These are phyloP conservation scores for Neonectria neomacrospora DNA, from an alignment of 2,329 filamentous ascomycete genomes.

Conservation along the genomic window DNA sequence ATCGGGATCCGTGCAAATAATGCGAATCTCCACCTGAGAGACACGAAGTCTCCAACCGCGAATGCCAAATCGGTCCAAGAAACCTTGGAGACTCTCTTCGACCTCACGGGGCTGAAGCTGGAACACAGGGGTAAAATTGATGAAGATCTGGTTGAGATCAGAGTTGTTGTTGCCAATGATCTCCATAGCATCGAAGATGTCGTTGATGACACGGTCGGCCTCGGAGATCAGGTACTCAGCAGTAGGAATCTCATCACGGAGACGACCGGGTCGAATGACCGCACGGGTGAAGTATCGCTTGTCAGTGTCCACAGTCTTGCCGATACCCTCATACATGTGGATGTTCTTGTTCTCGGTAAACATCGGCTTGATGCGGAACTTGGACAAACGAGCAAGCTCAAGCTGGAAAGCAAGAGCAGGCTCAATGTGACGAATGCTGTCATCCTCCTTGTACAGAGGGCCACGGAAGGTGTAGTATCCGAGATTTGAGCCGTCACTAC, in stretches of 20 bases:
- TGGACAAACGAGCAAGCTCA: constrained; percentile 90
- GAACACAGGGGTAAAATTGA: constrained; percentile 99
- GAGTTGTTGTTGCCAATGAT: constrained; percentile 99
- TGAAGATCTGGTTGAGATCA: constrained; percentile 99
- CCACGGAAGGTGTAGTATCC: constrained; percentile 99
- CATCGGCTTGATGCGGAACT: constrained; percentile 98
- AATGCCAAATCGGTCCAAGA: constrained; percentile 95
- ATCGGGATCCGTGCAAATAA: constrained; percentile 91
- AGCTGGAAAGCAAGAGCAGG: constrained; percentile 98
- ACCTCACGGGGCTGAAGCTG: constrained; percentile 89
- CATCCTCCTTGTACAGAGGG: constrained; percentile 87
- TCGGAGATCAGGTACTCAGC: constrained; percentile 98
- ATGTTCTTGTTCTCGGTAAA: constrained; percentile 99
- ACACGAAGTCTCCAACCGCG: constrained; percentile 97
- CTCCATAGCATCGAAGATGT: constrained; percentile 96
- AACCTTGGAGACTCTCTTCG: constrained; percentile 91
- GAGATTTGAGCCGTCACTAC: constrained; percentile 92
- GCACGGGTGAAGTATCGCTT: constrained; percentile 99
- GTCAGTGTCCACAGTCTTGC: constrained; percentile 94
- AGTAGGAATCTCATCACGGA: constrained; percentile 98
- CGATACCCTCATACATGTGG: constrained; percentile 96
- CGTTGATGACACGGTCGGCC: constrained; percentile 94
- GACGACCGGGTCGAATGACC: constrained; percentile 90
- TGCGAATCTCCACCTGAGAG: constrained; percentile 96
- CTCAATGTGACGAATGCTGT: constrained; percentile 96